These are phyloP conservation scores for Oidiodendron maius DNA, from an alignment of 495 filamentous ascomycete species.

Conservation along the genomic window DNA sequence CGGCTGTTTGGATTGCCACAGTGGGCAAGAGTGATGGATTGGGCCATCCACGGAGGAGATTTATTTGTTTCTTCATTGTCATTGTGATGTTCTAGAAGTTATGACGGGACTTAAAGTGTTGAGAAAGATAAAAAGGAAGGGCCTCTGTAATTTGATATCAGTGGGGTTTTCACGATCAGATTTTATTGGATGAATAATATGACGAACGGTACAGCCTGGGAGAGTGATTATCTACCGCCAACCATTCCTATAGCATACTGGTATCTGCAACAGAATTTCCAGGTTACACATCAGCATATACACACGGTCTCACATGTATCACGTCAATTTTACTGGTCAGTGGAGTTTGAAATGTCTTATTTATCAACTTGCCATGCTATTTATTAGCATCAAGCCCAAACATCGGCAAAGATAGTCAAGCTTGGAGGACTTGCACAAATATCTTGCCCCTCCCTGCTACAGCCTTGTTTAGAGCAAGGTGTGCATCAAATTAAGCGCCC, in stretches of 20 bases:
- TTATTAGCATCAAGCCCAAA: slow-evolving; percentile 1
- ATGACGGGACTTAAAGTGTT: neutral
- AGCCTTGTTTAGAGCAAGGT: slow-evolving; percentile 1
- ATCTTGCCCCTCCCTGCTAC: slow-evolving; percentile 3
- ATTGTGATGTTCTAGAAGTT: neutral
- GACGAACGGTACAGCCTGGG: neutral
- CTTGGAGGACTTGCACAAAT: slow-evolving; percentile 11
- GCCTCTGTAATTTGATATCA: neutral
- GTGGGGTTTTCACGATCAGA: too few relatives aligned
- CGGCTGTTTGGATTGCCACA: slow-evolving; percentile 46
- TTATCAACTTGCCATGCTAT: slow-evolving; percentile 4
- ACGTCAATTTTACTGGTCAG: too few relatives aligned
- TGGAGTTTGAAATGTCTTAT: slow-evolving; percentile 17
- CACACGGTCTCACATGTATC: neutral
- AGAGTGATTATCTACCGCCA: too few relatives aligned
- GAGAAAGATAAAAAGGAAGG: neutral
- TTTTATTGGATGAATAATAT: neutral
- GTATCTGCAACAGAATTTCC: too few relatives aligned
- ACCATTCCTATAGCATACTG: too few relatives aligned
- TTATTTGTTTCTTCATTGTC: slow-evolving; percentile 36
- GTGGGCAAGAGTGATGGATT: slow-evolving; percentile 64
- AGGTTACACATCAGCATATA: neutral
- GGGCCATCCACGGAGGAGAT: slow-evolving; percentile 69
- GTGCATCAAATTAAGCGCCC: slow-evolving; percentile 2
- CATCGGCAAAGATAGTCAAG: slow-evolving; percentile 4